Evolutionary conservation across 768 basidiomycete species (phyloP).

Genomic region (Lactifluus volemus): DNA sequence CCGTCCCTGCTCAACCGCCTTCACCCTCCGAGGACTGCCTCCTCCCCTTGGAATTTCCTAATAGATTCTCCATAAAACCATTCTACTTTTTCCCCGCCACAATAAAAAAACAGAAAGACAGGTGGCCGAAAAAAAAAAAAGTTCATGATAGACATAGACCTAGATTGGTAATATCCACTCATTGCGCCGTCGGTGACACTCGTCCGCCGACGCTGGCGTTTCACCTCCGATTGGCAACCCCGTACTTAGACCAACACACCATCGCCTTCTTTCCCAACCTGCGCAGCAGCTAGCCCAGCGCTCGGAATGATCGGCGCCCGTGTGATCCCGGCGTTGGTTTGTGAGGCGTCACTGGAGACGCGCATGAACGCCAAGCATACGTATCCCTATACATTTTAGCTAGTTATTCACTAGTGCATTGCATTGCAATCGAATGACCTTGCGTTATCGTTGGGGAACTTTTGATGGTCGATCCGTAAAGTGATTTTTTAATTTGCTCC

Average conservation of each 20-base stretch:
- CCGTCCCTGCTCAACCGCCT: not conserved
- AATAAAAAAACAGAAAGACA: not conserved
- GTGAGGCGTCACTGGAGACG: not conserved
- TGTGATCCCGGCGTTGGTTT: not conserved
- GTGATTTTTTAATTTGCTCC: not conserved
- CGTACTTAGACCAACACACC: not conserved
- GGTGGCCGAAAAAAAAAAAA: no score
- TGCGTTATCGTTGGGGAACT: not conserved
- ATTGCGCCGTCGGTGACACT: not conserved
- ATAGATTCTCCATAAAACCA: not conserved
- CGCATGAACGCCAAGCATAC: not conserved
- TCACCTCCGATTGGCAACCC: not conserved
- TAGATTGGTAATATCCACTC: not conserved
- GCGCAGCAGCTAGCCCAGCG: not conserved
- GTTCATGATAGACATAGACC: no score
- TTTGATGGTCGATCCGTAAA: not conserved
- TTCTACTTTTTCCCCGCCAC: not conserved
- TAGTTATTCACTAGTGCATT: not conserved
- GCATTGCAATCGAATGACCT: not conserved
- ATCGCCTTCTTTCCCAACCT: not conserved
- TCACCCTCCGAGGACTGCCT: not conserved
- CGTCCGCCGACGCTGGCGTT: constrained; percentile 7
- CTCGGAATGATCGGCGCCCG: constrained; percentile 1
- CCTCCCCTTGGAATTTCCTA: constrained; percentile 7
- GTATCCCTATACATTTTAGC: not conserved